Evolutionary conservation across 306 rosid genomes (phyloP).

Genomic region (Rosa rugosa): DNA sequence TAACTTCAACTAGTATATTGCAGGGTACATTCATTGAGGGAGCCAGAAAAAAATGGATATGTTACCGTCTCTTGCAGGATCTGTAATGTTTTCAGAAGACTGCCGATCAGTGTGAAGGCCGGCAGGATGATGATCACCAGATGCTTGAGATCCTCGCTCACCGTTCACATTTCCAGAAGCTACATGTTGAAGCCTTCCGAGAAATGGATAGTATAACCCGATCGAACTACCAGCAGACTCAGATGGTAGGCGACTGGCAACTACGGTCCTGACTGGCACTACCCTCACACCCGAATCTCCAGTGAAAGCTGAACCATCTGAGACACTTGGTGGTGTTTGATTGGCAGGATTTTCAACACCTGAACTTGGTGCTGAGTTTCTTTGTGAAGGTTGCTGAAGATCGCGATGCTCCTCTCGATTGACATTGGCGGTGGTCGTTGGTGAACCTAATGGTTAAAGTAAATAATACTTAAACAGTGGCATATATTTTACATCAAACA

Average conservation of each 20-base stretch:
- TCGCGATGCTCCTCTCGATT: slow-evolving; percentile 58
- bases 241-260: slow-evolving; percentile 63
- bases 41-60: slow-evolving; percentile 13
- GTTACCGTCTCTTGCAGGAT: slow-evolving; percentile 74
- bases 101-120: slow-evolving; percentile 36
- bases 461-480: slow-evolving; percentile 17
- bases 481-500: slow-evolving; percentile 13
- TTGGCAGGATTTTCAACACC: slow-evolving; percentile 52
- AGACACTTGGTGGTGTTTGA: slow-evolving; percentile 53
- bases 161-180: slow-evolving; percentile 57
- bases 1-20: background rate
- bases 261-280: slow-evolving; percentile 87
- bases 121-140: slow-evolving; percentile 50
- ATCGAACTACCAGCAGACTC: slow-evolving; percentile 72
- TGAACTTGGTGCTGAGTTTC: slow-evolving; percentile 46
- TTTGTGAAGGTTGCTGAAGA: slow-evolving; percentile 52
- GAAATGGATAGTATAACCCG: slow-evolving; percentile 83
- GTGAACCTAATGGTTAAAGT: slow-evolving; percentile 51
- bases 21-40: background rate
- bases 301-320: slow-evolving; percentile 46
- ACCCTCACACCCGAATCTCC: slow-evolving; percentile 77
- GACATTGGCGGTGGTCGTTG: slow-evolving; percentile 50
- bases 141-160: slow-evolving; percentile 56
- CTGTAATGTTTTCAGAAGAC: slow-evolving; percentile 45
- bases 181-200: slow-evolving; percentile 72